Base-by-base conservation (phyloP, 2,329 filamentous ascomycete genomes). In the Neofusicoccum ribis region DNA sequence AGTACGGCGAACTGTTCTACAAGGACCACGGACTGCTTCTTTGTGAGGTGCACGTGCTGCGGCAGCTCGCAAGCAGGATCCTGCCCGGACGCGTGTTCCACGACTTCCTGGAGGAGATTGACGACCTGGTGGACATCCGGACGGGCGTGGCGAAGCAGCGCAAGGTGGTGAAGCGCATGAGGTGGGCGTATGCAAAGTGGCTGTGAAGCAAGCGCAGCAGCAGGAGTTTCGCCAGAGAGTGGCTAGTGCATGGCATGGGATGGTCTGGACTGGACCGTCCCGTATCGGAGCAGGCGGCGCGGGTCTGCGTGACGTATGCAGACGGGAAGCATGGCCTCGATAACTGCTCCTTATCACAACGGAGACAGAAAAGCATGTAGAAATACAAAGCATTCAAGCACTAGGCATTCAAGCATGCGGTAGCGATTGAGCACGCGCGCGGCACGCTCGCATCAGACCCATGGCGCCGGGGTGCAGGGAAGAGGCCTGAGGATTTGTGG, bases 11-110 rank as follows among this genome's bases (percentile, higher is more conserved):
- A 67, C 83, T 98, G 56, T 89, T 90, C 1, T 97, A 97, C 82
- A 96, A 94, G 77, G 93, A 98, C 71, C 92, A 97, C 71, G 95
- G 95, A 1, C 81, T 97, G 66, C 81, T 99, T 47, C 83, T 99
- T 4, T 96, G 92, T 75, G 94, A 99, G 76, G 89, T 94, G 3
- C 93, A 98, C 71, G 85, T 93, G 36, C 82, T 99, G 61, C 87
- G 93, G 51, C 86, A 86, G 70, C 84, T 90, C 50, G 89, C 90
- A 1, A 82, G 82, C 60, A 83, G 80, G 23, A 79, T 93, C 46
- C 86, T 98, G 69, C 92, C 92, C 0, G 83, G 86, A 1, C 86
- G 91, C 49, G 85, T 96, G 12, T 88, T 90, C 72, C 88, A 89
- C 71, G 93, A 97, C 71, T 97, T 99, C 72, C 79, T 93, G 64